These are phyloP conservation scores for Rutstroemia sp. DNA, from an alignment of 2,329 filamentous ascomycete species.

Conservation along the genomic window DNA sequence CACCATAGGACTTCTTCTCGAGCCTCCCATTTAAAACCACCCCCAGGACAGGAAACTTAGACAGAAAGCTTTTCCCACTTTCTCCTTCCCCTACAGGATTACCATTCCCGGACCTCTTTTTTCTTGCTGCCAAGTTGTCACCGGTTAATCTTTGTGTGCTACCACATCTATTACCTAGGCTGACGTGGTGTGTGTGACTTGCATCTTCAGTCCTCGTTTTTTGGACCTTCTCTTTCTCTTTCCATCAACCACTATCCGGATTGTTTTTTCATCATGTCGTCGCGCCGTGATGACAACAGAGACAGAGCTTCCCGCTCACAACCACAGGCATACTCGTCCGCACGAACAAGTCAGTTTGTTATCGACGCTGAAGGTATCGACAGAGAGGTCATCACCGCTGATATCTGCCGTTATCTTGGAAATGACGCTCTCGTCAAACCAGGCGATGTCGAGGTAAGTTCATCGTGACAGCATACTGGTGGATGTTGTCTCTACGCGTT, in stretches of 20 bases:
- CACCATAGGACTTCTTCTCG: conserved; percentile 19
- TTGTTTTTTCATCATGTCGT: conserved; percentile 3
- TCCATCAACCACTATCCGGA: conserved; percentile 25
- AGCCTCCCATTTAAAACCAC: conserved; percentile 15
- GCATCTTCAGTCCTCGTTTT: conserved; percentile 24
- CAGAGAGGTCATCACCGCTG: conserved; percentile 75
- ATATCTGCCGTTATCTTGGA: conserved; percentile 77
- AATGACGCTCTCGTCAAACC: conserved; percentile 75
- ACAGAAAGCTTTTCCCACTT: conserved; percentile 7
- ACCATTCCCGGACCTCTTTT: conserved; percentile 12
- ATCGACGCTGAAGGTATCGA: conserved; percentile 74
- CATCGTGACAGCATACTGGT: background rate
- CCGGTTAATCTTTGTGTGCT: conserved; percentile 16
- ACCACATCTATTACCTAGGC: conserved; percentile 23
- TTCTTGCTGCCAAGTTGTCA: conserved; percentile 12
- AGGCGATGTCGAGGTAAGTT: conserved; percentile 62
- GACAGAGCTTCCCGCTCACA: conserved; percentile 22
- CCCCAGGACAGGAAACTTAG: conserved; percentile 1
- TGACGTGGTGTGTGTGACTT: conserved; percentile 31
- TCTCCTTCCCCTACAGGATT: background rate
- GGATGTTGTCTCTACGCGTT: too few relatives aligned
- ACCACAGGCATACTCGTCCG: conserved; percentile 31
- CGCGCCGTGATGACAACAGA: conserved; percentile 14
- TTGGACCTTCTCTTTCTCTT: conserved; percentile 25
- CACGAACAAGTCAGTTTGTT: conserved; percentile 69